Percentiles rank a stretch among this genome's conserved stretches.
phyloP scores from a whole-genome alignment of 176 grass and related monocot species.

The Phoenix dactylifera region DNA sequence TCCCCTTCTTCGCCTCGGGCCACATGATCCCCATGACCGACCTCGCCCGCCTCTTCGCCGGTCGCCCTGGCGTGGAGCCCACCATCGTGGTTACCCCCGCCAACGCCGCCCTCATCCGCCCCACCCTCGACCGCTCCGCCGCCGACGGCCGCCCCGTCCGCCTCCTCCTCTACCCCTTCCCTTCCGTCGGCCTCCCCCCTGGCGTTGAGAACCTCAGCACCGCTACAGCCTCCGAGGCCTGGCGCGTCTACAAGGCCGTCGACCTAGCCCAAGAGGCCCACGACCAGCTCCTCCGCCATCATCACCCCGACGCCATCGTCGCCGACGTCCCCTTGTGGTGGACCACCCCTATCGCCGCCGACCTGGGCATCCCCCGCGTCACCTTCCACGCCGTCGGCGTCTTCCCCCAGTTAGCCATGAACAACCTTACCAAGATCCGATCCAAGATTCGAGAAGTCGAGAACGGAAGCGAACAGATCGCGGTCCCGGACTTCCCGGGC shows the following conservation, averaged over 20 bases:
- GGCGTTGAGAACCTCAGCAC: slow-evolving; percentile 45
- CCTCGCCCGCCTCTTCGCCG: slow-evolving; percentile 2
- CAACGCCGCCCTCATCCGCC: slow-evolving; percentile 10
- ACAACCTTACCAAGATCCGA: slow-evolving; percentile 36
- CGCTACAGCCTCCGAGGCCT: slow-evolving; percentile 21
- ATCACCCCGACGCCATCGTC: slow-evolving; percentile 55
- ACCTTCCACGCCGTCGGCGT: slow-evolving; percentile 57
- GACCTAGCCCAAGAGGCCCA: slow-evolving; percentile 32
- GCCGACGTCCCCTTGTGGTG: slow-evolving; percentile 50
- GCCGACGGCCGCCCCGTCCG: slow-evolving; percentile 18
- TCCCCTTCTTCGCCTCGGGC: slow-evolving; percentile 2
- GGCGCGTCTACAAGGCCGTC: slow-evolving; percentile 41
- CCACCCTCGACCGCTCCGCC: slow-evolving; percentile 15
- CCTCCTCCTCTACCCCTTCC: slow-evolving; percentile 46
- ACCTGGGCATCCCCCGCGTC: slow-evolving; percentile 48
- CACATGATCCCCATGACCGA: slow-evolving; percentile 16
- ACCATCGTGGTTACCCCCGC: slow-evolving; percentile 26
- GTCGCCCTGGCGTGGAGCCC: slow-evolving; percentile 1
- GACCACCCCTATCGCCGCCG: slow-evolving; percentile 35
- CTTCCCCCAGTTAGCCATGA: slow-evolving; percentile 58
- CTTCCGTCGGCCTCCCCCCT: slow-evolving; percentile 38
- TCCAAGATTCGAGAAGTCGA: slow-evolving; percentile 21
- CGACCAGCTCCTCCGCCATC: slow-evolving; percentile 35
- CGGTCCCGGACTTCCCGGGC: slow-evolving; percentile 40
- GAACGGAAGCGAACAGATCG: not conserved